Evolutionary conservation across 371 early-diverging fungal species (phyloP), one percentile per base, ranked within the genome.

Genomic region (Haplosporangium sp.): DNA sequence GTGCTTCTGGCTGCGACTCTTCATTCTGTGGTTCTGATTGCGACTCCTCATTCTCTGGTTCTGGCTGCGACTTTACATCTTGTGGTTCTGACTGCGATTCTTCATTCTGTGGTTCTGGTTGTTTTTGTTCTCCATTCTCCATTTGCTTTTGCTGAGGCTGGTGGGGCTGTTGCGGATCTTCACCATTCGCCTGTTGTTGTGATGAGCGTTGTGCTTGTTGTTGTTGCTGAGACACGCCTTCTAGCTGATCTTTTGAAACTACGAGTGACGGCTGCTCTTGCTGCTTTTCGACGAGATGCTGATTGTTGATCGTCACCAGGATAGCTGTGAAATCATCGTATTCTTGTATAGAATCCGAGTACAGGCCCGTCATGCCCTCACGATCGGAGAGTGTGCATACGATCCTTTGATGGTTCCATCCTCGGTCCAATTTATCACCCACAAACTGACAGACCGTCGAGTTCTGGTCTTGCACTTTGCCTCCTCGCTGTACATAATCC

Each of bases 261-360:
- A 29, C 4, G 29, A 4, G 29, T 11, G 20, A 2, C 13, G 38
- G 43, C 21, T 59, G 47, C 59, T 36, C 37, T 10, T 50, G 43
- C 11, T 52, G 47, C 40, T 65, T 23, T 23, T 54, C 16, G 9
- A 37, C 18, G n/a, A 46, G 48, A 36, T 63, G 62, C n/a, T 45
- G 42, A 16, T 54, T 55, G 47, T 59, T 68, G 47, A 82, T 61
- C 6, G 53, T 57, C 21, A 82, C 77, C n/a, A 82, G 53, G 53
- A 82, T 82, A 38, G 76, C 81, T 18, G 82, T 82, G 46, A 70
- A 76, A 65, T 82, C 82, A 23, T 75, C 81, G 47, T 76, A 82
- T 45, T 76, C 81, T 14, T 82, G 81, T 43, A 76, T 66, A 47
- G 76, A 65, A 40, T 82, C 73, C n/a, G 75, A 59, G 18, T 76